Conservation (phyloP, 352 stramenopile species). For the Thalassiosira livingstoniorum region DNA sequence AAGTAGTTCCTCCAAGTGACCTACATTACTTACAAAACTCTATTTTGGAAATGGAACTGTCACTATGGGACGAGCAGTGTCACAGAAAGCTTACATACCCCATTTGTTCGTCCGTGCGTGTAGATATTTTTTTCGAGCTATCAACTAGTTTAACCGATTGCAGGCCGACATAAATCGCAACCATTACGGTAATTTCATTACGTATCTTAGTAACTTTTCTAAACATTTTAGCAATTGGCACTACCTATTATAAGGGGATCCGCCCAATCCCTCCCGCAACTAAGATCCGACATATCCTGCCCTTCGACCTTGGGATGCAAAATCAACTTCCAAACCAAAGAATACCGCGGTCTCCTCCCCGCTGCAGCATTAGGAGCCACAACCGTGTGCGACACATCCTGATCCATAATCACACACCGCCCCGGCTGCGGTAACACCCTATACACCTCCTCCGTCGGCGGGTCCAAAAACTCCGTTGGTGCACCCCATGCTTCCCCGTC, state of each 20-base stretch:
- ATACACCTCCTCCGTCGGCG: slow-evolving; percentile 54
- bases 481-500: slow-evolving; percentile 68
- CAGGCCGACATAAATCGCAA: too few species aligned
- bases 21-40: too few species aligned
- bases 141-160: too few species aligned
- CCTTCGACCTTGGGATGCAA: slow-evolving; percentile 66
- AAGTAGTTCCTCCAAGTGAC: too few species aligned
- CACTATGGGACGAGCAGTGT: too few species aligned
- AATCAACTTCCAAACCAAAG: slow-evolving; percentile 83
- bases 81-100: too few species aligned
- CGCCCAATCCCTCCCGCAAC: slow-evolving; percentile 52
- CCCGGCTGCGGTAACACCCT: slow-evolving; percentile 63
- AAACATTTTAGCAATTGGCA: slow-evolving; percentile 26
- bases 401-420: slow-evolving; percentile 80
- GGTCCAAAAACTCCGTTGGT: slow-evolving; percentile 77
- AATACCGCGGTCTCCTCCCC: slow-evolving; percentile 74
- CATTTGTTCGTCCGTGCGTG: too few species aligned
- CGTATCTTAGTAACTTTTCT: too few species aligned
- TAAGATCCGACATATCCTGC: slow-evolving; percentile 68
- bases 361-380: slow-evolving; percentile 62
- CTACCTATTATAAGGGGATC: slow-evolving; percentile 60
- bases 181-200: too few species aligned
- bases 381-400: slow-evolving; percentile 79
- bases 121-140: too few species aligned
- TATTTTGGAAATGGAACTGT: too few species aligned